These are phyloP conservation scores for Fusarium irregulare DNA, from an alignment of 2,329 filamentous ascomycete species.

Conservation along the genomic window DNA sequence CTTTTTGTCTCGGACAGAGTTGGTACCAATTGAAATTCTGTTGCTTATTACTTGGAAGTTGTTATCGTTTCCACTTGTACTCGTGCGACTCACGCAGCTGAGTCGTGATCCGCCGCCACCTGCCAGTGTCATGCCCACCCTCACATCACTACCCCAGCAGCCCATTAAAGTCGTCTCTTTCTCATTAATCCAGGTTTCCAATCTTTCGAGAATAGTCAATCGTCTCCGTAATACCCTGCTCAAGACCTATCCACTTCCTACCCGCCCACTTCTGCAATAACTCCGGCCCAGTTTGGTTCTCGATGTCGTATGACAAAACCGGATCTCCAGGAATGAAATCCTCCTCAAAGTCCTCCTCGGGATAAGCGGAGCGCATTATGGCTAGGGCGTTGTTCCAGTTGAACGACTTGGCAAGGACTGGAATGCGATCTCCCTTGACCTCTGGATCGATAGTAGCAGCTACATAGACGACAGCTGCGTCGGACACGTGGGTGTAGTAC, in stretches of 20 bases:
- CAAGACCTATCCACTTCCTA: slow-evolving; percentile 26
- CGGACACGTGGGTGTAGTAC: slow-evolving; percentile 38
- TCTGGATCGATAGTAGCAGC: slow-evolving; percentile 32
- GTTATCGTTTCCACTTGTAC: neutral
- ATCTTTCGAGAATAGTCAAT: slow-evolving; percentile 19
- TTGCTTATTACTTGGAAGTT: neutral
- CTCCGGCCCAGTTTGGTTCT: slow-evolving; percentile 23
- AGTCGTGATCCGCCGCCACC: neutral
- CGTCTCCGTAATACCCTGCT: slow-evolving; percentile 17
- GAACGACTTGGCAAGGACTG: slow-evolving; percentile 9
- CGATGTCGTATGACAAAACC: slow-evolving; percentile 21
- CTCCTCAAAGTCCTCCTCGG: slow-evolving; percentile 11
- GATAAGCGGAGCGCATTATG: slow-evolving; percentile 25
- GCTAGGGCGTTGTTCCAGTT: slow-evolving; percentile 38
- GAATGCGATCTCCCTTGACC: slow-evolving; percentile 24
- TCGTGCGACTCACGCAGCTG: neutral
- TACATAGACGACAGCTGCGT: slow-evolving; percentile 31
- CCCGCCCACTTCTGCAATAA: slow-evolving; percentile 39
- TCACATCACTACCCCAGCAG: too few species aligned
- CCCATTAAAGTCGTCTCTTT: too few species aligned
- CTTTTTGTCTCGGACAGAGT: neutral
- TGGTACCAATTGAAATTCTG: neutral
- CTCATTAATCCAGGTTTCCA: slow-evolving; percentile 1
- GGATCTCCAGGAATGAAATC: slow-evolving; percentile 30
- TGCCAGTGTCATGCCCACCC: too few species aligned